These are phyloP conservation scores for Kluyveromyces starmeri DNA, from an alignment of 805 yeast species.

Conservation along the genomic window DNA sequence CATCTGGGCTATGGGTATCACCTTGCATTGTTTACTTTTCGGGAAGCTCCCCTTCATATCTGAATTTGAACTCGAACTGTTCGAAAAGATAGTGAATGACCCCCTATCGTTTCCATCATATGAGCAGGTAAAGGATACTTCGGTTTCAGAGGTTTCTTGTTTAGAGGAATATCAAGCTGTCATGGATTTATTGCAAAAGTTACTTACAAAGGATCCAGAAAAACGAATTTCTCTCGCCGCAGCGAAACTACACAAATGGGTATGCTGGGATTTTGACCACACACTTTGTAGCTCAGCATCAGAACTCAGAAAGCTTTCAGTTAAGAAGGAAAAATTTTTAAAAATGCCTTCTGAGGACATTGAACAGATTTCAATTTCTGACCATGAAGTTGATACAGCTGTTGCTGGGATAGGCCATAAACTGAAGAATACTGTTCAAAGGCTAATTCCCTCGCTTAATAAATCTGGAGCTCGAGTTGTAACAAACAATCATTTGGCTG, in stretches of 20 bases:
- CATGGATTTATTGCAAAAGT: conserved; percentile 48
- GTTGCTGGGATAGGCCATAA: conserved; percentile 73
- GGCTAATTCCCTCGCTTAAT: conserved; percentile 7
- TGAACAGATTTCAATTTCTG: conserved; percentile 48
- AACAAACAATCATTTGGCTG: neutral
- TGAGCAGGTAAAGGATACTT: conserved; percentile 17
- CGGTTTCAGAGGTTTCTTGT: conserved; percentile 25
- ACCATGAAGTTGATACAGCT: conserved; percentile 66
- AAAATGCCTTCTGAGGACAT: conserved; percentile 19
- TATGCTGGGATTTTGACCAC: conserved; percentile 34
- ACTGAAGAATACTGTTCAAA: conserved; percentile 33
- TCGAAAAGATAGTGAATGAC: conserved; percentile 67
- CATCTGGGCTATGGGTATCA: conserved; percentile 96
- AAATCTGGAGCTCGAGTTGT: neutral
- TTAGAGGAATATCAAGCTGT: conserved; percentile 36
- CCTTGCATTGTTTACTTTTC: conserved; percentile 77
- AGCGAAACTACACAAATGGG: conserved; percentile 72
- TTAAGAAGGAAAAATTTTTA: conserved; percentile 8
- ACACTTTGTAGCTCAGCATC: no score
- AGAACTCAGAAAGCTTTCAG: conserved; percentile 5
- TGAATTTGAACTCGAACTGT: conserved; percentile 62
- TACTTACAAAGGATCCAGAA: conserved; percentile 63
- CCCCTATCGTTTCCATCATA: conserved; percentile 48
- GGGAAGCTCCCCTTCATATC: conserved; percentile 85
- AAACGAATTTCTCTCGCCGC: conserved; percentile 60